Conservation (phyloP, 202 grass and related monocot genomes). For the Musa balbisiana region DNA sequence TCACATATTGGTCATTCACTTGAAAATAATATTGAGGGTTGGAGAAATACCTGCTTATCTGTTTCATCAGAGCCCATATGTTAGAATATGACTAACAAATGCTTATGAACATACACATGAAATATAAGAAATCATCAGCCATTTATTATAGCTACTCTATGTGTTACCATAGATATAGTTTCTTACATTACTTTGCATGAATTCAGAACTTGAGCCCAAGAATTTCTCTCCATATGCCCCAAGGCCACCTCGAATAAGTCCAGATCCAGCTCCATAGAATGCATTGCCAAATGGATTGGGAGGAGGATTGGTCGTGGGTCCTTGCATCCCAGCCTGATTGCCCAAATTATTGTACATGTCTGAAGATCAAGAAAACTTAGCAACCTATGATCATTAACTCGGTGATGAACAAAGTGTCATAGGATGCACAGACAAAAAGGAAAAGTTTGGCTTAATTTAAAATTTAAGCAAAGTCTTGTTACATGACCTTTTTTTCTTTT, state of each 20-base stretch:
- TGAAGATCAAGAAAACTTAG: not conserved
- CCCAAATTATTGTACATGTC: conserved; percentile 51
- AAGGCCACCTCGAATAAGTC: conserved; percentile 49
- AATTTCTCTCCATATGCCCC: conserved; percentile 58
- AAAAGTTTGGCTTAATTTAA: too few species aligned
- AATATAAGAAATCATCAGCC: not conserved
- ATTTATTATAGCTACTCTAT: not conserved
- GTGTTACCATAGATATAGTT: not conserved
- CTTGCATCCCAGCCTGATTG: conserved; percentile 24
- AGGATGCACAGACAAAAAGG: too few species aligned
- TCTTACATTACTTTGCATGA: conserved; percentile 79
- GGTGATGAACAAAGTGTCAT: too few species aligned
- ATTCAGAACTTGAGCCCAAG: conserved; percentile 61
- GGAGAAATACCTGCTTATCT: conserved; percentile 81
- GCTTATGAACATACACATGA: not conserved
- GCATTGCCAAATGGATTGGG: conserved; percentile 53
- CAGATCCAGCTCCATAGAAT: conserved; percentile 47
- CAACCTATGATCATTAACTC: too few species aligned
- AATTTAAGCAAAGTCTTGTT: too few species aligned
- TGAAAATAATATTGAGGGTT: conserved; percentile 97
- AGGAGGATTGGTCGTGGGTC: conserved; percentile 25
- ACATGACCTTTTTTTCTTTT: too few species aligned
- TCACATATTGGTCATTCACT: conserved; percentile 91
- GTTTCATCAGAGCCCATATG: conserved; percentile 20
- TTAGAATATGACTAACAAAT: conserved; percentile 4